A percentile compares a stretch with the other conserved stretches of the same genome.
These are phyloP conservation scores for Stachybotrys chartarum DNA, from an alignment of 2,329 filamentous ascomycete species.

Conservation along the genomic window DNA sequence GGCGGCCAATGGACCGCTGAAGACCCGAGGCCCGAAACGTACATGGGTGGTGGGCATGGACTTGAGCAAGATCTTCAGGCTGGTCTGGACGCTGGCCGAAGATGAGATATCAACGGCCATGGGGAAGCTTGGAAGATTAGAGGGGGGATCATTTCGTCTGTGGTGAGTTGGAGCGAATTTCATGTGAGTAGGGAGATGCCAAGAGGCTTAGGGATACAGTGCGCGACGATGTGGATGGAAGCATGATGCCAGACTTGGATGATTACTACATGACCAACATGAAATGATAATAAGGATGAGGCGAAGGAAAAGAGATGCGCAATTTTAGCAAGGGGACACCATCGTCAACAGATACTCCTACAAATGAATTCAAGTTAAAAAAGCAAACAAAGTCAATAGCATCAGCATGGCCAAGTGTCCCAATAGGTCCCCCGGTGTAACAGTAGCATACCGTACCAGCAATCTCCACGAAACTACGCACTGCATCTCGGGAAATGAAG, in stretches of 20 bases:
- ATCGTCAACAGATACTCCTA: background rate
- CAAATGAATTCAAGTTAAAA: too few relatives aligned
- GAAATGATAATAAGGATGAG: background rate
- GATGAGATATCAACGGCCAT: background rate
- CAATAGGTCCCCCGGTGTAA: too few relatives aligned
- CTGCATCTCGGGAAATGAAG: too few relatives aligned
- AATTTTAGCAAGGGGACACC: background rate
- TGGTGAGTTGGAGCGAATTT: too few relatives aligned
- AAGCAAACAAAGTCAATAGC: too few relatives aligned
- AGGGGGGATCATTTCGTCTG: too few relatives aligned
- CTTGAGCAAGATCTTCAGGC: constrained; percentile 54
- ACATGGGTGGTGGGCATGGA: constrained; percentile 37
- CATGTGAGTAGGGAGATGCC: too few relatives aligned
- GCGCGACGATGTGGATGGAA: too few relatives aligned
- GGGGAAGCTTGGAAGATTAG: background rate
- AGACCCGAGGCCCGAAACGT: constrained; percentile 55
- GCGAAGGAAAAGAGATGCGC: background rate
- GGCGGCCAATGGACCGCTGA: constrained; percentile 50
- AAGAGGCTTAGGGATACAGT: too few relatives aligned
- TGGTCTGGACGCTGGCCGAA: constrained; percentile 23
- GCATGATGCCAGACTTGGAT: background rate
- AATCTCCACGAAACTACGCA: too few relatives aligned
- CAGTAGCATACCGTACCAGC: too few relatives aligned
- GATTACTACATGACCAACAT: background rate
- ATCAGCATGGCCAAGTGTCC: too few relatives aligned